Evolutionary conservation across 2,329 filamentous ascomycete species (phyloP).

Genomic region (Aspergillus japonicus): DNA sequence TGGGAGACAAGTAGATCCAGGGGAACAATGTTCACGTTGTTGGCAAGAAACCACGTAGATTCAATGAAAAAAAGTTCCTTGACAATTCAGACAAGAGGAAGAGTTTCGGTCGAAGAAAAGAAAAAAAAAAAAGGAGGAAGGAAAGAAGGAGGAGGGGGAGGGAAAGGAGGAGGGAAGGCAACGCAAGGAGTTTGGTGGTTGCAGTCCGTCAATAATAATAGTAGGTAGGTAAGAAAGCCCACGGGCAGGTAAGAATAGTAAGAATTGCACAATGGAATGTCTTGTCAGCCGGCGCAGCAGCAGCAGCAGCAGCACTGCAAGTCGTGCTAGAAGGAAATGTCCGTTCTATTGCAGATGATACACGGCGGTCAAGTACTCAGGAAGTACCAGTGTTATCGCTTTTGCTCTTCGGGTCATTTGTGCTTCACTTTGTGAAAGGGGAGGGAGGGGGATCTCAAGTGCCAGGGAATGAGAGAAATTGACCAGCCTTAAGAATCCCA

Average conservation of each 20-base stretch:
- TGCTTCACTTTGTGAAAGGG: background rate
- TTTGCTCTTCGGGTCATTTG: background rate
- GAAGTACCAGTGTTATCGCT: background rate
- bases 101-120: constrained; percentile 5
- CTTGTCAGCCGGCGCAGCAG: constrained; percentile 8
- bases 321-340: constrained; percentile 8
- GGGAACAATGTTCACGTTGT: constrained; percentile 1
- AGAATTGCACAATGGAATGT: constrained; percentile 18
- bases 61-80: constrained; percentile 5
- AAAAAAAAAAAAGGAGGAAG: constrained; percentile 6
- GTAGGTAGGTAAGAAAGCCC: background rate
- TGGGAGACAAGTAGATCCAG: constrained; percentile 1
- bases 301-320: background rate
- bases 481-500: background rate
- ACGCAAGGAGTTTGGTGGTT: constrained; percentile 11
- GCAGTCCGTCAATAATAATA: constrained; percentile 16
- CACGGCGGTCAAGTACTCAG: background rate
- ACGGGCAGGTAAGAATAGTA: constrained; percentile 1
- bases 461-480: background rate
- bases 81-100: constrained; percentile 7
- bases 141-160: constrained; percentile 9
- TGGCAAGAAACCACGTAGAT: constrained; percentile 5
- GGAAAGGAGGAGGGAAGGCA: constrained; percentile 8
- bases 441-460: background rate
- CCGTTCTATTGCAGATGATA: background rate